Percentiles rank a stretch among this genome's conserved stretches.
Conservation (phyloP, 2,329 filamentous ascomycete species). For the Claviceps capensis region DNA sequence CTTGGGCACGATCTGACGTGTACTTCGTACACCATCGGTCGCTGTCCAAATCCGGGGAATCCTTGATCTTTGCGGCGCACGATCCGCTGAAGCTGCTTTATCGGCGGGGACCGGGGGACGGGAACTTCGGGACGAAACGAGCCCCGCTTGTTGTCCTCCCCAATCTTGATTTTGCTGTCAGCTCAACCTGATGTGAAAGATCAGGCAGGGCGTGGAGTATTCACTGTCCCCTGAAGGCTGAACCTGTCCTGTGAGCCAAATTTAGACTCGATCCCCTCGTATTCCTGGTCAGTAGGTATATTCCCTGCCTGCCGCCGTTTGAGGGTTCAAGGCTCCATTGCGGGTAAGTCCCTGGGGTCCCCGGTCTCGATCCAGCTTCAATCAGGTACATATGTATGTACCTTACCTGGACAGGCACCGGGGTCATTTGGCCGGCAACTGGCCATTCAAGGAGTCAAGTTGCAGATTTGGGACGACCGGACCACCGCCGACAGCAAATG, state of each 20-base stretch:
- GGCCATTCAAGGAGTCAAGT: too few species aligned
- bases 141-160: neutral
- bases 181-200: neutral
- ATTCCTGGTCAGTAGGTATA: neutral
- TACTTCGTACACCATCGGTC: neutral
- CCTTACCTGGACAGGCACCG: too few species aligned
- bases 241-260: neutral
- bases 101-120: neutral
- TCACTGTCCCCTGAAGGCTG: neutral
- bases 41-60: conserved; percentile 4
- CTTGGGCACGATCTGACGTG: neutral
- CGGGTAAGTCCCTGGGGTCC: too few species aligned
- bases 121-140: neutral
- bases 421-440: too few species aligned
- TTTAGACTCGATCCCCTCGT: neutral
- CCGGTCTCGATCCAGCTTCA: too few species aligned
- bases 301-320: too few species aligned
- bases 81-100: neutral
- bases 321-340: too few species aligned
- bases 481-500: too few species aligned
- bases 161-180: neutral
- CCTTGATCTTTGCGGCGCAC: conserved; percentile 2
- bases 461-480: too few species aligned
- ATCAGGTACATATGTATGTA: too few species aligned
- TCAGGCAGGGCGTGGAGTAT: neutral